Evolutionary conservation across 331 rosid species (phyloP), one percentile per base, ranked within the genome.

Genomic region (Ulmus americana): DNA sequence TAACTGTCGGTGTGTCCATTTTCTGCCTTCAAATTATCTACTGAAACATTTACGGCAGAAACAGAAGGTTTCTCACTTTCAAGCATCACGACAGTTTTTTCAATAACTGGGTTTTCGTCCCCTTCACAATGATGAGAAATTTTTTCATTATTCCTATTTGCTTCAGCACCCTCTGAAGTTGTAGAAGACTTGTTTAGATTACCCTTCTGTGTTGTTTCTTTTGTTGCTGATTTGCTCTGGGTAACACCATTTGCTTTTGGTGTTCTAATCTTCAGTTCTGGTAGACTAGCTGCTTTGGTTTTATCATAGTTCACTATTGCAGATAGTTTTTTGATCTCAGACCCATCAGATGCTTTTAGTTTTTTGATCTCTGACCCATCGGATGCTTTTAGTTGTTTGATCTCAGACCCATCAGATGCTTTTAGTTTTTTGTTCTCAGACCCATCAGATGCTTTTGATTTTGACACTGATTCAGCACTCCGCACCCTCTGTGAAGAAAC

Each of bases 261-360:
- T 63, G 95, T 90, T 80, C 80, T 84, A 67, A 90, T 84, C 76
- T 94, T 94, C 77, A 94, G 83, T 80, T 94, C 99, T 18, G 99
- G 95, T 12, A 90, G 97, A 61, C 87, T 84, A 18, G 96, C 95
- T 45, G 86, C 83, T 80, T 81, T 94, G 85, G 84, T 87, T 80
- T 74, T 85, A 77, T 94, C 96, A 65, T 85, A 72, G 76, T 58
- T 90, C 70, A 94, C 82, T 50, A 94, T 85, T n/a, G 91, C 95
- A 38, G 97, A 90, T 78, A 90, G 74, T 75, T 84, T 89, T 73
- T 87, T 90, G 74, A 62, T 81, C 80, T 90, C 97, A 10, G 86
- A 77, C 51, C 70, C 95, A 65, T 73, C 83, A 62, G n/a, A n/a
- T n/a, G n/a, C n/a, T n/a, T n/a, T n/a, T n/a, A n/a, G n/a, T n/a